Percentiles rank a stretch among this genome's conserved stretches.
These are phyloP conservation scores for Eucalyptus virginea DNA, from an alignment of 345 rosid species.

Conservation along the genomic window DNA sequence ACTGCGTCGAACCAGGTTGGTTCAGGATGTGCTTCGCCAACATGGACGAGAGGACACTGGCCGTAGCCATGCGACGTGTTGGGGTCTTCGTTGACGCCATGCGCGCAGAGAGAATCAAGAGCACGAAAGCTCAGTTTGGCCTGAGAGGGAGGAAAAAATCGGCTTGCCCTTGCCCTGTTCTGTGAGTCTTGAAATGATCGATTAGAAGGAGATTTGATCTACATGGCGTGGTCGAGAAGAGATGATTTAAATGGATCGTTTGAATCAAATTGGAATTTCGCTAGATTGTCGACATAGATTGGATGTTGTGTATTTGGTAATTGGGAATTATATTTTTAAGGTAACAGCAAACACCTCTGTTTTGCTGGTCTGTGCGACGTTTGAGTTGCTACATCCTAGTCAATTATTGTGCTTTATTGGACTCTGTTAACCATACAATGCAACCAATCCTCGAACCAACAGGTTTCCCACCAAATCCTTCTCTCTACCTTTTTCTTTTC, in stretches of 20 bases:
- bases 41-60: constrained; percentile 33
- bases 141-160: neutral
- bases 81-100: constrained; percentile 13
- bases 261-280: neutral
- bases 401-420: neutral
- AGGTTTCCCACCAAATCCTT: no score
- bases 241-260: neutral
- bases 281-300: neutral
- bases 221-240: neutral
- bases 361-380: neutral
- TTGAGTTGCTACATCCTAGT: neutral
- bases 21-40: constrained; percentile 79
- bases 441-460: no score
- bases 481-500: no score
- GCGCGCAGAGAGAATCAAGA: neutral
- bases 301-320: neutral
- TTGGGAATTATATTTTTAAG: neutral
- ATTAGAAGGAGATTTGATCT: neutral
- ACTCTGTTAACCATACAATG: neutral
- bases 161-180: neutral
- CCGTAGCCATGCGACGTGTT: constrained; percentile 40
- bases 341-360: neutral
- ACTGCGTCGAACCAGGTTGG: constrained; percentile 86
- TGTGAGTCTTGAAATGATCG: neutral
- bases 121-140: neutral